Conservation (phyloP, 2,329 filamentous ascomycete genomes). For the Stenocarpella maydis region DNA sequence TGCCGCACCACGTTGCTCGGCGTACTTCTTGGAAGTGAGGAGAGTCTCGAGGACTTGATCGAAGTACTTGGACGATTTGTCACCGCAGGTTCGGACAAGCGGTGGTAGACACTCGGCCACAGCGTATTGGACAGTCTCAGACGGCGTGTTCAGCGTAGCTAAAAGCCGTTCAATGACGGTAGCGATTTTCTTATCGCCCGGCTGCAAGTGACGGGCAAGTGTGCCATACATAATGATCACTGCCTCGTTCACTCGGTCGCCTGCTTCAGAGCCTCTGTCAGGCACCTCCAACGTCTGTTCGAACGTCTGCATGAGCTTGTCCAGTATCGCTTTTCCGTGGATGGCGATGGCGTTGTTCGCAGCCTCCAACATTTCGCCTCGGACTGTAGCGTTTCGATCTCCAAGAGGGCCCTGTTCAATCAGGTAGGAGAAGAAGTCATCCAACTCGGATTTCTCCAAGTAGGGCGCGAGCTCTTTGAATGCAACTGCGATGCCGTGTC, state of each 20-base stretch:
- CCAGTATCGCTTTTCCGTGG: conserved; percentile 83
- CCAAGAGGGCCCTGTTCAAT: conserved; percentile 88
- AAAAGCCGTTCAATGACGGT: conserved; percentile 88
- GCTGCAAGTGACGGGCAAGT: conserved; percentile 83
- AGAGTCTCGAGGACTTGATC: conserved; percentile 82
- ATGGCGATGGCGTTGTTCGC: conserved; percentile 81
- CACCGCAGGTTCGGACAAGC: conserved; percentile 80
- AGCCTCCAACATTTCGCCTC: conserved; percentile 91
- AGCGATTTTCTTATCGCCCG: conserved; percentile 87
- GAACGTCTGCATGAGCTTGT: conserved; percentile 91
- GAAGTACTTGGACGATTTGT: conserved; percentile 82
- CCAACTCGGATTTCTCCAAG: conserved; percentile 74
- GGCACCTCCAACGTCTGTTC: conserved; percentile 87
- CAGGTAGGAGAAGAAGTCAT: conserved; percentile 83
- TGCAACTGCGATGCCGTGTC: conserved; percentile 87
- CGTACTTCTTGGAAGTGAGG: conserved; percentile 89
- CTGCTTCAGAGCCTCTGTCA: conserved; percentile 80
- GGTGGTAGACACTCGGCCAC: conserved; percentile 94
- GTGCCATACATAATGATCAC: conserved; percentile 98
- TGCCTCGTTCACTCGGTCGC: conserved; percentile 93
- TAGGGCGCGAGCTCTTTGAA: conserved; percentile 82
- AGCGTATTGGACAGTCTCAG: conserved; percentile 95
- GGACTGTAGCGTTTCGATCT: conserved; percentile 79
- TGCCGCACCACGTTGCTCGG: conserved; percentile 89
- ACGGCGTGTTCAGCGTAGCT: conserved; percentile 89